Evolutionary conservation across 2,329 filamentous ascomycete species (phyloP), one percentile per base, ranked within the genome.

Genomic region (Cercospora brassicicola): DNA sequence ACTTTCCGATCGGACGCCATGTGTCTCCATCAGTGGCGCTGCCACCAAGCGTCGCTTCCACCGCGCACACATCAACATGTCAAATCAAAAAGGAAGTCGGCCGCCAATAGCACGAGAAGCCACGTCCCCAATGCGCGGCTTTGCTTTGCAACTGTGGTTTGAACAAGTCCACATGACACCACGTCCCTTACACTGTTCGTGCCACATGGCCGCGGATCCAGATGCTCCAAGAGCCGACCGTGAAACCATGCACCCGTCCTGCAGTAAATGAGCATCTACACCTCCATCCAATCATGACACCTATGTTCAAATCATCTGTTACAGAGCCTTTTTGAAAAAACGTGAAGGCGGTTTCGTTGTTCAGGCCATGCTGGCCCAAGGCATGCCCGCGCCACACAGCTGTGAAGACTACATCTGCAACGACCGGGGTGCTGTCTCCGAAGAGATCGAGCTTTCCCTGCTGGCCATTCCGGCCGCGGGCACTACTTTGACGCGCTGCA

Each of bases 241-340:
- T 61, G 59, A 48, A 61, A 56, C 61, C 18, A 33, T 39, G 62
- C 62, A 45, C 30, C 62, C 30, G 48, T 42, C 62, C 62, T 64
- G 62, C 28, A 45, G 28, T n/a, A 56, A 64, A 56, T 39, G 30
- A 57, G 62, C 62, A 57, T 51, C 31, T 18, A 9, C 51, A 57
- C 33, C 11, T 20, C 28, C 31, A 36, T 13, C 62, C 51, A 64
- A 57, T 42, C 51, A 64, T 30, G 59, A 36, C 59, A 26, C 26
- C 56, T 18, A 23, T 51, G 45, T 42, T 6, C 5, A 42, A 9
- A 42, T 6, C 36, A 42, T 42, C 36, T 42, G 36, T 15, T 2
- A 42, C 36, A 3, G 36, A n/a, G 36, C 36, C 6, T 42, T 42
- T 6, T 42, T 42, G n/a, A 15, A 42, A 42, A n/a, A 42, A 15